phyloP scores from a whole-genome alignment of 2,329 filamentous ascomycete genomes.

The Rhytidhysteron rufulum region DNA sequence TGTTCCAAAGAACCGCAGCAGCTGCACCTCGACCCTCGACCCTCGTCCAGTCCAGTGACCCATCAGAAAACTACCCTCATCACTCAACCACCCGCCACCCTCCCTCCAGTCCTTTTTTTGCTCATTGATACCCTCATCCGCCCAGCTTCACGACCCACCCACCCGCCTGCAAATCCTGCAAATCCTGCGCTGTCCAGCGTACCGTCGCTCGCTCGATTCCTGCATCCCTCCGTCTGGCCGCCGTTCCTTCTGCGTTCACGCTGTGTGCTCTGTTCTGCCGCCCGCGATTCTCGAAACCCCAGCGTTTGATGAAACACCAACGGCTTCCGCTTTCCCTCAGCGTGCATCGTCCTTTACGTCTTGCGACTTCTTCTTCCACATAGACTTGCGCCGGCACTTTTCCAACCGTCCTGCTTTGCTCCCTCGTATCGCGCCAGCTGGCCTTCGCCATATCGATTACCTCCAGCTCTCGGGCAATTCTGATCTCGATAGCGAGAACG shows the following conservation, averaged over 20 bases:
- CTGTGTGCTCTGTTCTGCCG: too few relatives aligned
- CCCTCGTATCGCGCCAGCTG: constrained; percentile 3
- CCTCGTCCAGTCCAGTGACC: too few relatives aligned
- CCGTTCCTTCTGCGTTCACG: constrained; percentile 3
- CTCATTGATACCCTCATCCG: too few relatives aligned
- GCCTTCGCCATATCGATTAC: constrained; percentile 13
- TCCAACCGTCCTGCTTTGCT: too few relatives aligned
- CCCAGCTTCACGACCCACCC: background rate
- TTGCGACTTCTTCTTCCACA: background rate
- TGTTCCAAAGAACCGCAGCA: too few relatives aligned
- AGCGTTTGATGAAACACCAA: constrained; percentile 35
- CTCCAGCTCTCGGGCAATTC: background rate
- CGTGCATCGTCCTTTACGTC: constrained; percentile 4
- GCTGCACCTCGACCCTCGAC: too few relatives aligned
- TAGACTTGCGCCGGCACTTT: too few relatives aligned
- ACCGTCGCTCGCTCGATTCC: constrained; percentile 7
- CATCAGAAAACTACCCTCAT: too few relatives aligned
- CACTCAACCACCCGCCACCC: too few relatives aligned
- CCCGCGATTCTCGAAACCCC: constrained; percentile 5
- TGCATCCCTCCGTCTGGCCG: constrained; percentile 3
- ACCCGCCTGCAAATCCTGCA: background rate
- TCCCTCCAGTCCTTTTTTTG: too few relatives aligned
- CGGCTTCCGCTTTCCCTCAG: constrained; percentile 15
- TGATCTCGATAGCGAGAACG: background rate
- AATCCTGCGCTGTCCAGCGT: background rate